Percentiles rank a stretch among this genome's conserved stretches.
Evolutionary conservation across 192 early-diverging fungal species (phyloP).

Genomic region (Coemansia sp.): DNA sequence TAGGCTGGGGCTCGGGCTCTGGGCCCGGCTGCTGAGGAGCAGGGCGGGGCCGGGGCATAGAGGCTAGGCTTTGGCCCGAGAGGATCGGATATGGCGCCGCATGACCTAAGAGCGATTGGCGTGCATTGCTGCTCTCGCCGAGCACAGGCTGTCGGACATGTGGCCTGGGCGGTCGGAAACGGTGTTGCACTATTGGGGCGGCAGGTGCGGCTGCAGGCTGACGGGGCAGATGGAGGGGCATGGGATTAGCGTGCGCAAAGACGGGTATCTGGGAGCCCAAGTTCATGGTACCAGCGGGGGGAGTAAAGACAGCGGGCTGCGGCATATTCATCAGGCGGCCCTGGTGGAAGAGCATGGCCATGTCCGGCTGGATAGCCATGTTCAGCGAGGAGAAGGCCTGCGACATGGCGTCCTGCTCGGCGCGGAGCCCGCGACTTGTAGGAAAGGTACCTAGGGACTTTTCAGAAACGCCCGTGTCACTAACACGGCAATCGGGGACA

Average conservation of each 20-base stretch:
- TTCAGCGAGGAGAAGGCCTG: neutral
- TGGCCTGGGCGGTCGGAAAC: neutral
- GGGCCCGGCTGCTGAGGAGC: too few species aligned
- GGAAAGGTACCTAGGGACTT: neutral
- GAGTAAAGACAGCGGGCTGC: neutral
- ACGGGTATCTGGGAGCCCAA: neutral
- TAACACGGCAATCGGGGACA: neutral
- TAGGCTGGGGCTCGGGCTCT: neutral
- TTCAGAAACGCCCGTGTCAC: neutral
- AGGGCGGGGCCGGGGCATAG: neutral
- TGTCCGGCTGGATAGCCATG: neutral
- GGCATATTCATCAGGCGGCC: neutral
- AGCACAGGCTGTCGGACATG: neutral
- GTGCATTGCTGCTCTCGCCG: neutral
- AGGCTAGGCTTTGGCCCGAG: neutral
- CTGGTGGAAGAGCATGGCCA: slow-evolving; percentile 5
- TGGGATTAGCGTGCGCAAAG: neutral
- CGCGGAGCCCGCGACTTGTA: too few species aligned
- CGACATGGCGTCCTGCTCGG: neutral
- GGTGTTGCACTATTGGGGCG: neutral
- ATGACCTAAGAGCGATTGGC: neutral
- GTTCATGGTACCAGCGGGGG: neutral
- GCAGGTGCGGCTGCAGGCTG: neutral
- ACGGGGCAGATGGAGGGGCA: neutral
- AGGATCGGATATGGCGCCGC: neutral